Conservation (phyloP, 345 rosid genomes). For the Eucalyptus globulus region DNA sequence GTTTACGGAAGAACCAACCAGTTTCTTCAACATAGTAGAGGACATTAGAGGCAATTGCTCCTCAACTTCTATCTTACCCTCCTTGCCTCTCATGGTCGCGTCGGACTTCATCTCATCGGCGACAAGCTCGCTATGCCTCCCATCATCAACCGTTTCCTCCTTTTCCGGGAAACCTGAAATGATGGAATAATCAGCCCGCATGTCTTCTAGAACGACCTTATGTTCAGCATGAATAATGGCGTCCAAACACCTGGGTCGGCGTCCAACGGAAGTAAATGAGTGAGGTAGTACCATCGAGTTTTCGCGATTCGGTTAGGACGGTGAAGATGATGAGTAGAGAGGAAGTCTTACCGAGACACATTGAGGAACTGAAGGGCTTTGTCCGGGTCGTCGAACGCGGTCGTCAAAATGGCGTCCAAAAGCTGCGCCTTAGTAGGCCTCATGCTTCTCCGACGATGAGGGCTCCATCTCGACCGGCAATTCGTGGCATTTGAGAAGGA, state of each 20-base stretch:
- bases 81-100: neutral
- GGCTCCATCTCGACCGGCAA: neutral
- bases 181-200: slow-evolving; percentile 55
- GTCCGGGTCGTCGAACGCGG: slow-evolving; percentile 33
- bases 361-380: slow-evolving; percentile 40
- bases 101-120: neutral
- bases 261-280: neutral
- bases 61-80: neutral
- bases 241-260: slow-evolving; percentile 46
- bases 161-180: neutral
- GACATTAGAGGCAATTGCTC: neutral
- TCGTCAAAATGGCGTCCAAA: slow-evolving; percentile 37
- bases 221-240: slow-evolving; percentile 89
- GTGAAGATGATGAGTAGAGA: neutral
- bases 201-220: slow-evolving; percentile 59
- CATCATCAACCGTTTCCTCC: neutral
- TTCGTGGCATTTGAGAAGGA: neutral
- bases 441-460: neutral
- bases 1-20: neutral
- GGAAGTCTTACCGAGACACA: slow-evolving; percentile 51
- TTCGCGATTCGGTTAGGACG: neutral
- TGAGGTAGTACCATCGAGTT: neutral
- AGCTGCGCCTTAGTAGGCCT: slow-evolving; percentile 38
- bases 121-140: neutral
- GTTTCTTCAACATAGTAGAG: neutral